Percentiles rank a stretch among this genome's conserved stretches.
Conservation (phyloP, 2,329 filamentous ascomycete species). For the Sporothrix dimorphospora region DNA sequence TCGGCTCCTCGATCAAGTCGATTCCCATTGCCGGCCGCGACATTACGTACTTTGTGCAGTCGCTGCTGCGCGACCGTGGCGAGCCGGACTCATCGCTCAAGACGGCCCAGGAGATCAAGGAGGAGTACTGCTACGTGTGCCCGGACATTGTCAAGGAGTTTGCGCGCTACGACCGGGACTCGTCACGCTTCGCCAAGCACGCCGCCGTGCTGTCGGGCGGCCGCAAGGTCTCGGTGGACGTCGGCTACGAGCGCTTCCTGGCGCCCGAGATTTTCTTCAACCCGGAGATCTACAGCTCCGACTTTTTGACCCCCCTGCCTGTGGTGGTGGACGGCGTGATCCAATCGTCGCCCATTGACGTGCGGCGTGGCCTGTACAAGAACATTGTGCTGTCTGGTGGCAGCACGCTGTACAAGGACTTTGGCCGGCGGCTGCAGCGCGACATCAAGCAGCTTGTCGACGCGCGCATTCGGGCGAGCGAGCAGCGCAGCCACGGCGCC, state of each 20-base stretch:
- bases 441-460: constrained; percentile 97
- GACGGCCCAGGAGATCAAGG: constrained; percentile 97
- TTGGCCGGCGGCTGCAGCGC: constrained; percentile 90
- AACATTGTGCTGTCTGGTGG: constrained; percentile 98
- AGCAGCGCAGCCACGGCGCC: constrained; percentile 87
- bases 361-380: constrained; percentile 96
- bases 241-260: constrained; percentile 96
- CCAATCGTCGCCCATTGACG: constrained; percentile 96
- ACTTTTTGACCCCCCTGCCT: constrained; percentile 94
- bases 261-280: constrained; percentile 99
- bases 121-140: constrained; percentile 97
- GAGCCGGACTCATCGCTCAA: constrained; percentile 97
- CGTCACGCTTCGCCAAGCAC: constrained; percentile 88
- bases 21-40: constrained; percentile 97
- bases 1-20: constrained; percentile 98
- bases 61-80: constrained; percentile 89
- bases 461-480: constrained; percentile 86
- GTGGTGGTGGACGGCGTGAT: constrained; percentile 96
- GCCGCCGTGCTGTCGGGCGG: constrained; percentile 84
- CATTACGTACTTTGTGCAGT: constrained; percentile 98
- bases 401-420: constrained; percentile 98
- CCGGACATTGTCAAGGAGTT: constrained; percentile 99
- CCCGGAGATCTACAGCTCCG: constrained; percentile 98
- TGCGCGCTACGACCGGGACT: constrained; percentile 88
- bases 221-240: constrained; percentile 81